These are phyloP conservation scores for Phialemoniopsis sp. DNA, from an alignment of 2,329 filamentous ascomycete genomes.

Conservation along the genomic window DNA sequence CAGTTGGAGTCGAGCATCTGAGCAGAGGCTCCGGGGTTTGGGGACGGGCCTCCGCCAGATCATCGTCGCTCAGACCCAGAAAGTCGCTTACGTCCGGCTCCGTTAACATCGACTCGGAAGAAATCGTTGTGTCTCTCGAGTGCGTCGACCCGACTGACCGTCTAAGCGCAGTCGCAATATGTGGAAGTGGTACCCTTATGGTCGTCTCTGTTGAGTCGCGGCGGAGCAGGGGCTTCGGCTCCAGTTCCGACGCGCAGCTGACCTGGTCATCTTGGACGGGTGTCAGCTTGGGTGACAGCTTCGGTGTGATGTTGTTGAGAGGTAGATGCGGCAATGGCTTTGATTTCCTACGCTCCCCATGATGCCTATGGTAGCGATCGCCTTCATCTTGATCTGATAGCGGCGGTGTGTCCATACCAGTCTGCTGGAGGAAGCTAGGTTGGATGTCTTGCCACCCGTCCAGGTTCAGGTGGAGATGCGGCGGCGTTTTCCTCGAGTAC, in stretches of 20 bases:
- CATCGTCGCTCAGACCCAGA: constrained; percentile 50
- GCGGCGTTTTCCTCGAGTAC: constrained; percentile 5
- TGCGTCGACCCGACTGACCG: background rate
- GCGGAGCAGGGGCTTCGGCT: constrained; percentile 5
- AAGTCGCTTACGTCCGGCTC: constrained; percentile 53
- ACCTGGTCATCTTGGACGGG: constrained; percentile 1
- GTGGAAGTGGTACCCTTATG: too few relatives aligned
- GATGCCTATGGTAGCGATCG: background rate
- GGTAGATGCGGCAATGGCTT: background rate
- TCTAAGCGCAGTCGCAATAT: too few relatives aligned
- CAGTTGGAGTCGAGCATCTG: too few relatives aligned
- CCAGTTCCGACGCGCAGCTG: background rate
- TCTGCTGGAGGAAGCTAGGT: constrained; percentile 1
- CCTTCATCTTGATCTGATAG: constrained; percentile 8
- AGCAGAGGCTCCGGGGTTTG: constrained; percentile 5
- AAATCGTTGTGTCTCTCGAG: constrained; percentile 4
- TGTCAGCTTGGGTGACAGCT: constrained; percentile 11
- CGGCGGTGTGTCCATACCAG: constrained; percentile 6
- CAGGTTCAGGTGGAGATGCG: constrained; percentile 10
- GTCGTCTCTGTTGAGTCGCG: constrained; percentile 8
- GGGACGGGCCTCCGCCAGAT: constrained; percentile 43
- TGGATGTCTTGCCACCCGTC: constrained; percentile 3
- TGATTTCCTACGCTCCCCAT: background rate
- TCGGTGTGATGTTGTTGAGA: constrained; percentile 7
- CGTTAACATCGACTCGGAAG: constrained; percentile 30